Percentiles rank a stretch among this genome's conserved stretches.
These are phyloP conservation scores for Boletus reticulatus DNA, from an alignment of 768 basidiomycete species.

Conservation along the genomic window DNA sequence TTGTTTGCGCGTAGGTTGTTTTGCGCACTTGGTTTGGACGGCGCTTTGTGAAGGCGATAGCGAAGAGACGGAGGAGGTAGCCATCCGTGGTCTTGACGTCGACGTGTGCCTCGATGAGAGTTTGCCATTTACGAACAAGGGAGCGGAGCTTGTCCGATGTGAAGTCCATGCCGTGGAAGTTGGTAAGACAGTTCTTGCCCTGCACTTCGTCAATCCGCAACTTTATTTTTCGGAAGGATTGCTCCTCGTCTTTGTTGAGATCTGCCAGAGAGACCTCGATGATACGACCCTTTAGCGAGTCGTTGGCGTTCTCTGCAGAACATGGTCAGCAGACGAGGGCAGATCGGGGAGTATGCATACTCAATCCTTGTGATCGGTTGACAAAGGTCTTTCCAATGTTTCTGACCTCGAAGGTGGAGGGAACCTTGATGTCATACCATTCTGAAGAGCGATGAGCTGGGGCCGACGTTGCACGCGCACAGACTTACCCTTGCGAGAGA, in stretches of 20 bases:
- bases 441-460: constrained; percentile 46
- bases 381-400: constrained; percentile 98
- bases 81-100: constrained; percentile 99
- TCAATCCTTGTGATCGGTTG: constrained; percentile 97
- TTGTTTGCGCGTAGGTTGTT: constrained; percentile 96
- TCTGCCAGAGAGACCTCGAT: constrained; percentile 95
- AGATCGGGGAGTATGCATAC: constrained; percentile 51
- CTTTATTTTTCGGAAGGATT: constrained; percentile 99
- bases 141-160: constrained; percentile 99
- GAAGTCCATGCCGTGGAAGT: constrained; percentile 99
- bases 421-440: constrained; percentile 99
- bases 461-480: not conserved
- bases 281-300: constrained; percentile 96
- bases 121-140: constrained; percentile 99
- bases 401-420: constrained; percentile 93
- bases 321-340: constrained; percentile 7
- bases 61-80: constrained; percentile 97
- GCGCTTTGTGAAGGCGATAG: constrained; percentile 98
- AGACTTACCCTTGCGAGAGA: constrained; percentile 91
- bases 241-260: constrained; percentile 99
- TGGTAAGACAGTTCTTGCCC: constrained; percentile 99
- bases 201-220: constrained; percentile 94
- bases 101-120: constrained; percentile 97
- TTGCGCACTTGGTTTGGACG: constrained; percentile 96
- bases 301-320: constrained; percentile 89